phyloP scores from a whole-genome alignment of 1,139 yeast genomes.

The Geotrichum histeridarum region DNA sequence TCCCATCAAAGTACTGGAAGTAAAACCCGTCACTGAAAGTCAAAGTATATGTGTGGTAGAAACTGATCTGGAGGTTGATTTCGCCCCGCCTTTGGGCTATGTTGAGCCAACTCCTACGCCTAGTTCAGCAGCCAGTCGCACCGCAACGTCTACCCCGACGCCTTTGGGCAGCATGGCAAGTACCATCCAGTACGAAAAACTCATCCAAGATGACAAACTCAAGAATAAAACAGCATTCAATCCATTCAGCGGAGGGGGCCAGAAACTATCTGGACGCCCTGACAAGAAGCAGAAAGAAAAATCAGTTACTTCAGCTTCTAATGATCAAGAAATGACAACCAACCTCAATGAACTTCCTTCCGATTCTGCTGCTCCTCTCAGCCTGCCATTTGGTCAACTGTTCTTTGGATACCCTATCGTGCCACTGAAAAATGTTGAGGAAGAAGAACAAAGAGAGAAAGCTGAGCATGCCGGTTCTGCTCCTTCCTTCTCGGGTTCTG shows the following conservation, averaged over 20 bases:
- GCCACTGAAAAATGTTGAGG: conserved; percentile 54
- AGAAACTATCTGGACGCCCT: conserved; percentile 57
- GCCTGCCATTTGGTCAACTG: conserved; percentile 75
- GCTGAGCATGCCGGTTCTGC: conserved; percentile 25
- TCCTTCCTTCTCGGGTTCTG: conserved; percentile 19
- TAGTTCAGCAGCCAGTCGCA: conserved; percentile 13
- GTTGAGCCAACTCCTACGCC: conserved; percentile 50
- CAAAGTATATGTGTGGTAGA: conserved; percentile 88
- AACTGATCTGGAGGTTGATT: conserved; percentile 93
- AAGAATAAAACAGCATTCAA: conserved; percentile 20
- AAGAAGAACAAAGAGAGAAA: conserved; percentile 38
- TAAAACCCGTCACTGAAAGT: conserved; percentile 64
- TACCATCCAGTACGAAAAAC: conserved; percentile 61
- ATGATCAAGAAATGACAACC: background rate
- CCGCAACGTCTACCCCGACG: conserved; percentile 19
- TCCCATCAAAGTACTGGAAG: conserved; percentile 80
- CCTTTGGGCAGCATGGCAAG: conserved; percentile 73
- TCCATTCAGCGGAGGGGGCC: conserved; percentile 61
- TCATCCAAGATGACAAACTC: conserved; percentile 29
- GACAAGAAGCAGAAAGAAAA: conserved; percentile 12
- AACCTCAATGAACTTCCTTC: conserved; percentile 41
- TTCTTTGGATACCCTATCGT: conserved; percentile 90
- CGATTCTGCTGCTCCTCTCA: conserved; percentile 66
- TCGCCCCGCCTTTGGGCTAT: conserved; percentile 98
- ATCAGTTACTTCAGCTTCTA: background rate